phyloP scores from a whole-genome alignment of 2,329 filamentous ascomycete species.

The Arthrinium puccinioides region DNA sequence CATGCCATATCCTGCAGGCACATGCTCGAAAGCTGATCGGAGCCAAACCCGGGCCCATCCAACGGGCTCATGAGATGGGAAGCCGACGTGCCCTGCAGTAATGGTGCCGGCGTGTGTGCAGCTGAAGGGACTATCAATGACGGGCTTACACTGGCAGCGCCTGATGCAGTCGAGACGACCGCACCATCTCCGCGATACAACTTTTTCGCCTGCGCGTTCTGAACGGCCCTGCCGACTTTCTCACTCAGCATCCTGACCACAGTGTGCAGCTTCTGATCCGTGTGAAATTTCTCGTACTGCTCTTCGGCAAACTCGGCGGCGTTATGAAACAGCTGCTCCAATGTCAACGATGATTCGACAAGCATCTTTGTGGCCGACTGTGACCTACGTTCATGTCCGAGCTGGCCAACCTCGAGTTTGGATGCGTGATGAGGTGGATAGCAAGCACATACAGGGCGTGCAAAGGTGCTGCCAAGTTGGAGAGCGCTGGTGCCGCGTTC shows the following conservation, averaged over 20 bases:
- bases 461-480: constrained; percentile 1
- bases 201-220: background rate
- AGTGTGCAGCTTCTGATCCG: constrained; percentile 1
- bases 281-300: background rate
- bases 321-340: constrained; percentile 4
- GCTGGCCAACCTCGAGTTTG: constrained; percentile 4
- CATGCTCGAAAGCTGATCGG: too few relatives aligned
- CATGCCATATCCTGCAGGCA: background rate
- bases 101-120: too few relatives aligned
- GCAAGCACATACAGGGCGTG: constrained; percentile 6
- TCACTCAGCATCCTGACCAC: constrained; percentile 1
- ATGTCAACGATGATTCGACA: background rate
- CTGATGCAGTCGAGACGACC: too few relatives aligned
- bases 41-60: too few relatives aligned
- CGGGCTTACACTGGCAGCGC: too few relatives aligned
- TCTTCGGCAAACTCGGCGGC: constrained; percentile 6
- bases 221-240: background rate
- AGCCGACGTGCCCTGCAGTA: too few relatives aligned
- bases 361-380: background rate
- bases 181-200: background rate
- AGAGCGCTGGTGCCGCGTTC: constrained; percentile 1
- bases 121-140: too few relatives aligned
- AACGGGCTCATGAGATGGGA: too few relatives aligned
- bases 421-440: constrained; percentile 3
- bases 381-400: constrained; percentile 6